Percentiles rank a stretch among this genome's conserved stretches.
These are phyloP conservation scores for Phyllosticta citriasiana DNA, from an alignment of 2,329 filamentous ascomycete species.

Conservation along the genomic window DNA sequence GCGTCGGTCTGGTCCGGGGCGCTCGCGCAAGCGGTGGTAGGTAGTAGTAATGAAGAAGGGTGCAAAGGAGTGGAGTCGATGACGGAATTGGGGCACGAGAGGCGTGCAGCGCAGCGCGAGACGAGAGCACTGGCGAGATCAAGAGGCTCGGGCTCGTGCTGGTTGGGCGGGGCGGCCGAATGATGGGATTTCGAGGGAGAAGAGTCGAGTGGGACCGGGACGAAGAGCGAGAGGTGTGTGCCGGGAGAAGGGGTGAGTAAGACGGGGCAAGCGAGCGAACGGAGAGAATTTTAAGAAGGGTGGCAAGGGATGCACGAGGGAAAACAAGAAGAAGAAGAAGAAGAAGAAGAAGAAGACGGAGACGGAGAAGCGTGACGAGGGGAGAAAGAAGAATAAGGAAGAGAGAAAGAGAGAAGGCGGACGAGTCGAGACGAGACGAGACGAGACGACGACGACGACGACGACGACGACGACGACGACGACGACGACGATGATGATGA, in stretches of 20 bases:
- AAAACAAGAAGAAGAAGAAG: not conserved
- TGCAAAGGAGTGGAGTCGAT: not conserved
- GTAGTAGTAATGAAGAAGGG: not conserved
- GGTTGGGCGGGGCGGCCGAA: not conserved
- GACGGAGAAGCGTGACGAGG: not conserved
- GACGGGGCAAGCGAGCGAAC: constrained; percentile 3
- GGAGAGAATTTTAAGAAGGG: constrained; percentile 2
- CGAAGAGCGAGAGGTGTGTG: not conserved
- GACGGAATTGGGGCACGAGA: constrained; percentile 1
- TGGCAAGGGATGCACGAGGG: not conserved
- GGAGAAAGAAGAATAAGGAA: not conserved
- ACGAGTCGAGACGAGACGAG: no score
- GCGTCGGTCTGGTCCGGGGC: not conserved
- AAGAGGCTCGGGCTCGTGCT: no score
- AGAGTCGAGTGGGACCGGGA: not conserved
- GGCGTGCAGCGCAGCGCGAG: not conserved
- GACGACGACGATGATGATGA: no score
- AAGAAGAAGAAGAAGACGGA: not conserved
- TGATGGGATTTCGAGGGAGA: not conserved
- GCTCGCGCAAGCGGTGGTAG: no score
- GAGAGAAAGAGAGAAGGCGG: no score
- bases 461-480: no score
- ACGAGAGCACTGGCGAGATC: not conserved
- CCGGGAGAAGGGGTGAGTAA: not conserved
- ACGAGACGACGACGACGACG: not conserved